Base-by-base conservation (phyloP, 352 stramenopile genomes). In the Phytophthora cajani region DNA sequence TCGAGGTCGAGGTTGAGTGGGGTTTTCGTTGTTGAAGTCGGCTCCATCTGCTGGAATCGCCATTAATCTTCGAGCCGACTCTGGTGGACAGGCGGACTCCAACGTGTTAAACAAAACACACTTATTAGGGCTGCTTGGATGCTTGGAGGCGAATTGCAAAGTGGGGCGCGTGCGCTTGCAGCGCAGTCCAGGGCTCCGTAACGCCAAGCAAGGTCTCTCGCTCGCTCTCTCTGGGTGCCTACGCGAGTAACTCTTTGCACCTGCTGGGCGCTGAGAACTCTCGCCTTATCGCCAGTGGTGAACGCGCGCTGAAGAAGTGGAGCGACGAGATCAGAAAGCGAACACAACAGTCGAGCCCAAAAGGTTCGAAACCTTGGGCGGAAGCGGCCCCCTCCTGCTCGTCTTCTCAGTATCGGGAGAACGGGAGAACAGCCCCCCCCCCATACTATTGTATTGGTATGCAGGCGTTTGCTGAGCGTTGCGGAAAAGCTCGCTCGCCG, bases 251-350 rank as follows among this genome's bases (percentile, higher is more conserved):
- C 49, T 38, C 25, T 38, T 30, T 63, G 51, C 25, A 58, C 40
- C 30, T 59, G 27, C 56, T 56, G 42, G 61, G 11, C 25, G 8
- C 30, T 27, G 36, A 27, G 63, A 65, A 60, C 59, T 42, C 64
- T 68, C 50, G 51, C 59, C 58, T 68, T 72, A 67, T 72, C 33
- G 65, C 52, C 65, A 72, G 65, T 52, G 0, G 30, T 19, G 65
- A 72, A 67, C 33, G 64, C 57, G 49, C 55, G 36, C 47, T 71
- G 56, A 71, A 61, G 47, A 59, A 54, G 55, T 59, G 33, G 46
- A 1, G 42, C 16, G 44, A 11, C 17, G 46, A 33, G 30, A 58
- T 64, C 40, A 64, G 58, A 71, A 67, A 52, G 44, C 51, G 63
- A 70, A 65, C 55, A 65, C 64, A 67, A 71, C 56, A 66, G 62